These are phyloP conservation scores for Pseudopithomyces chartarum DNA, from an alignment of 2,329 filamentous ascomycete species.

Conservation along the genomic window DNA sequence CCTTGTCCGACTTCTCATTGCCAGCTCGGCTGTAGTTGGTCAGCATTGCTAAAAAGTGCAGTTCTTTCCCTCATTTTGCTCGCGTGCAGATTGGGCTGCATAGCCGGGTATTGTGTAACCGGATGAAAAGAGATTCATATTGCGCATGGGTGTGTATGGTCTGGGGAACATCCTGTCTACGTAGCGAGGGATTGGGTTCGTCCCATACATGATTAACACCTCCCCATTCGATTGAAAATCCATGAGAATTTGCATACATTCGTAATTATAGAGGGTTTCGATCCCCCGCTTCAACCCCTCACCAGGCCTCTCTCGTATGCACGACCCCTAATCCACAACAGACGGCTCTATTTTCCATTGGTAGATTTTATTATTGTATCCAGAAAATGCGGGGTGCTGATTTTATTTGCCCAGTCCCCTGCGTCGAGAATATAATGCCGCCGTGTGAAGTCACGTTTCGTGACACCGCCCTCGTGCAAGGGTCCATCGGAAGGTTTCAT, in stretches of 20 bases:
- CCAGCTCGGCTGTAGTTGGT: background rate
- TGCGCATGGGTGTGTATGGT: background rate
- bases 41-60: background rate
- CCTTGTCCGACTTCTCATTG: background rate
- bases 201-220: background rate
- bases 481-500: background rate
- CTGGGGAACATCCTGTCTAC: background rate
- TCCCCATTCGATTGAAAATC: background rate
- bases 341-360: background rate
- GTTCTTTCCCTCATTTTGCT: background rate
- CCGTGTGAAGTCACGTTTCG: background rate
- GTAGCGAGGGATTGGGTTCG: no score
- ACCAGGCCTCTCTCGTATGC: background rate
- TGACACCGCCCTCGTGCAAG: background rate
- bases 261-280: no score
- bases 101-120: constrained; percentile 5
- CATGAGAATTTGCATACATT: no score
- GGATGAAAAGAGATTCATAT: constrained; percentile 5
- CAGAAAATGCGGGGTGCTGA: background rate
- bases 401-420: background rate
- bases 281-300: background rate
- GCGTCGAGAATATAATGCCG: background rate
- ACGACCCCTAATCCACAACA: background rate
- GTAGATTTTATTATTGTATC: background rate
- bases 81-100: background rate